Base-by-base conservation (phyloP, 2,329 filamentous ascomycete species). In the Falciphora oryzae region DNA sequence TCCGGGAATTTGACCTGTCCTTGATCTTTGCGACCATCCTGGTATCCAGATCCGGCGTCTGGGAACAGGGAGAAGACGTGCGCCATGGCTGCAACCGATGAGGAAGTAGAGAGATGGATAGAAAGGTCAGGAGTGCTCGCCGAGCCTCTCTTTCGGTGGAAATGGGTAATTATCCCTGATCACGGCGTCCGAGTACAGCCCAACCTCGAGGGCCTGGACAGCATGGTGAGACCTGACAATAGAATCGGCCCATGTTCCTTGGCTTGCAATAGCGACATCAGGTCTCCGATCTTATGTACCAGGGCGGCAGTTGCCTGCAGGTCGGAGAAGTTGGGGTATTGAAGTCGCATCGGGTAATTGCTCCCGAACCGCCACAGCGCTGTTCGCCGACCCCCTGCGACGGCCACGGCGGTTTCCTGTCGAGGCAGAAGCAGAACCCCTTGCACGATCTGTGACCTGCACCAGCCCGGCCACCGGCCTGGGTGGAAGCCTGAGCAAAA, bases 51-150 rank as follows among this genome's bases (percentile, higher is more conserved):
- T 27, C 60, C 63, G 29, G 68, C 67, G 56, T 69, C 66, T 27
- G 64, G 67, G 28, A 69, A 68, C 11, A 70, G 65, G 13, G 66
- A 64, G 31, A 67, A 69, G 28, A 66, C 67, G 63, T 70, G 68
- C 5, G 68, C 69, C 68, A 70, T 70, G 50, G 6, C 28, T 28
- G 29, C 28, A 53, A 4, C 44, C 44, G 22, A 25, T 10, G 44
- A 25, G 44, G 22, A 53, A 5, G 16, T 53, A n/a, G 22, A 7
- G 44, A 10, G 44, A 11, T 53, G 8, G 22, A 10, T 22, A 8
- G 18, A 50, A 11, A 35, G 32, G 11, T 35, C 32, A 35, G 11
- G 11, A 35, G 38, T 16, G 38, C 7, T 50, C n/a, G 44, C 8
- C 7, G 18, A 22, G 44, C 18, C n/a, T 7, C 44, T 53, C 11